Percentiles rank a stretch among this genome's conserved stretches.
Conservation (phyloP, 2,329 filamentous ascomycete species). For the Chrysosporium keratinophilum region DNA sequence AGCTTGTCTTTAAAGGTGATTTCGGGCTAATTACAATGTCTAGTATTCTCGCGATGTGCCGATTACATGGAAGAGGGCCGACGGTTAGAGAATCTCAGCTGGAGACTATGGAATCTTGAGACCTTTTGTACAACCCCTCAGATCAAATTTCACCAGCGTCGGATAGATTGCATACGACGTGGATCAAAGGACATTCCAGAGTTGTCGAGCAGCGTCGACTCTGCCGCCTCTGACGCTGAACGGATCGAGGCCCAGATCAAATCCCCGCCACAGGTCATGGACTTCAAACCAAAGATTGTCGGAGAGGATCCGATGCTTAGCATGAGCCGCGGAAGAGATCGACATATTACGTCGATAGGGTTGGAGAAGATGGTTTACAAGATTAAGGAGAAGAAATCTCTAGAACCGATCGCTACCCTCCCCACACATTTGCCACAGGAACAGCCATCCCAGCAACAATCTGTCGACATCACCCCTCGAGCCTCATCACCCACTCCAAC, state of each 20-base stretch:
- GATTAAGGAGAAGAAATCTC: constrained; percentile 71
- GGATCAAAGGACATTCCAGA: constrained; percentile 54
- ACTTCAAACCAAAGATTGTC: constrained; percentile 49
- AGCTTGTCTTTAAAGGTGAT: background rate
- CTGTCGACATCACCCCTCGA: constrained; percentile 36
- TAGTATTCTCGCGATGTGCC: constrained; percentile 89
- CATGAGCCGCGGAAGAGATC: constrained; percentile 63
- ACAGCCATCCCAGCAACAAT: constrained; percentile 21
- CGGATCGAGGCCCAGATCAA: constrained; percentile 49
- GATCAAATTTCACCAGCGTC: constrained; percentile 2
- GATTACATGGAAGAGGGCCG: constrained; percentile 88
- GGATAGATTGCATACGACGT: constrained; percentile 20
- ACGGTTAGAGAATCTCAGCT: constrained; percentile 87
- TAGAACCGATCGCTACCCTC: constrained; percentile 43
- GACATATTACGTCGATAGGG: constrained; percentile 85
- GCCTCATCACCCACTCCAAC: constrained; percentile 34
- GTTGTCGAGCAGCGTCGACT: constrained; percentile 68
- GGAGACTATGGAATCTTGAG: constrained; percentile 90
- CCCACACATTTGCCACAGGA: constrained; percentile 30
- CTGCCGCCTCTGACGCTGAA: constrained; percentile 50
- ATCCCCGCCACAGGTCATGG: constrained; percentile 51
- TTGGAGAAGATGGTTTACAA: constrained; percentile 89
- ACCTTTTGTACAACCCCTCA: constrained; percentile 71
- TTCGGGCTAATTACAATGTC: constrained; percentile 11
- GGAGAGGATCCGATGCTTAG: constrained; percentile 46